These are phyloP conservation scores for Leptographium flavum DNA, from an alignment of 2,329 filamentous ascomycete species.

Conservation along the genomic window DNA sequence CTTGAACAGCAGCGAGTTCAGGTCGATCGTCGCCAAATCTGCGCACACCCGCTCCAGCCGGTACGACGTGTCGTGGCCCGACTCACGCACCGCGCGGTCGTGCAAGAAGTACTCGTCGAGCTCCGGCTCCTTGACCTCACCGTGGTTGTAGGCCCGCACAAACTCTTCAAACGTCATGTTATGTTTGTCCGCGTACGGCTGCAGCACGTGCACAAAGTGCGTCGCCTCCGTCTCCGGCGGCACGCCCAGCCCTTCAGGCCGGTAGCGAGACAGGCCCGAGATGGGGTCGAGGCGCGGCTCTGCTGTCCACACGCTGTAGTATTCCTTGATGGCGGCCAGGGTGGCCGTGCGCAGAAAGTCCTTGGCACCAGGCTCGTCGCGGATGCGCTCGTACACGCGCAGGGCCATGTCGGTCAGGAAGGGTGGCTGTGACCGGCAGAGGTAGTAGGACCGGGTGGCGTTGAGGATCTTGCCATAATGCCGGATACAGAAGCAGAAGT, in stretches of 20 bases:
- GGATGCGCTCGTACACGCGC: conserved; percentile 85
- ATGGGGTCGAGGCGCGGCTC: conserved; percentile 63
- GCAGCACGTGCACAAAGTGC: conserved; percentile 73
- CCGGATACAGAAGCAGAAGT: conserved; percentile 96
- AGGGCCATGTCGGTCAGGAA: conserved; percentile 97
- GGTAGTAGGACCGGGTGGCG: conserved; percentile 90
- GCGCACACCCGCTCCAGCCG: conserved; percentile 79
- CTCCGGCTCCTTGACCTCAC: conserved; percentile 65
- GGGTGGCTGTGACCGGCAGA: conserved; percentile 84
- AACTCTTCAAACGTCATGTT: conserved; percentile 72
- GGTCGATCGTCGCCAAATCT: conserved; percentile 80
- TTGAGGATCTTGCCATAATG: conserved; percentile 98
- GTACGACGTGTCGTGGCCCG: conserved; percentile 92
- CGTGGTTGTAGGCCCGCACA: conserved; percentile 74
- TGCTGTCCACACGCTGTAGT: conserved; percentile 75
- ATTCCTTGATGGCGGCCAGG: conserved; percentile 92
- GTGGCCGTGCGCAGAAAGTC: conserved; percentile 73
- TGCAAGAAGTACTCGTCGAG: conserved; percentile 93
- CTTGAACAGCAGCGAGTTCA: conserved; percentile 92
- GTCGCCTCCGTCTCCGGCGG: conserved; percentile 82
- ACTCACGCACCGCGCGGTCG: conserved; percentile 89
- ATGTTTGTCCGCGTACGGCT: conserved; percentile 73
- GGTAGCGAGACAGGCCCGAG: conserved; percentile 72
- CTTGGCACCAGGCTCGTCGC: conserved; percentile 62
- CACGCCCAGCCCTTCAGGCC: conserved; percentile 70